These are phyloP conservation scores for Hypoxylon cercidicola DNA, from an alignment of 495 filamentous ascomycete species.

Conservation along the genomic window DNA sequence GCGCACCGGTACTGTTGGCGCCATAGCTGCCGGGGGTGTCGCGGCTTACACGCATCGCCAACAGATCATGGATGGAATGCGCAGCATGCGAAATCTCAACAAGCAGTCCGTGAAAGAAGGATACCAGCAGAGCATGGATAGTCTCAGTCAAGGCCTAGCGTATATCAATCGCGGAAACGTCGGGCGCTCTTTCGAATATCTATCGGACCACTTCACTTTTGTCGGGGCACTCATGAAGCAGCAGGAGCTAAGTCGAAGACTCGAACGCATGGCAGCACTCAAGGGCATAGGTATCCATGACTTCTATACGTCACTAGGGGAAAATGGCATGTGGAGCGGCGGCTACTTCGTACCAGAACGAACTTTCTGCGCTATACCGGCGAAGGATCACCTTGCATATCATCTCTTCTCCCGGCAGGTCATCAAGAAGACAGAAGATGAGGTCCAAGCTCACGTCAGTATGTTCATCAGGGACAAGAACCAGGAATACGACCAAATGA, in stretches of 20 bases:
- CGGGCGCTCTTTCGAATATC: constrained; percentile 57
- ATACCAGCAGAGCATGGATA: constrained; percentile 56
- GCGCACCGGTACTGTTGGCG: constrained; percentile 84
- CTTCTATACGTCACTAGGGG: constrained; percentile 55
- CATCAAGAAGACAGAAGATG: constrained; percentile 79
- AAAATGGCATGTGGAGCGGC: constrained; percentile 63
- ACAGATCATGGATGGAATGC: constrained; percentile 70
- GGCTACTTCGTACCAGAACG: constrained; percentile 65
- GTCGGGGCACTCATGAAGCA: constrained; percentile 57
- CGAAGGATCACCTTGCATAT: constrained; percentile 47
- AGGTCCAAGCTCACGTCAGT: constrained; percentile 82
- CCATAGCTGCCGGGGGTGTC: constrained; percentile 88
- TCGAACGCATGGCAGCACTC: constrained; percentile 54
- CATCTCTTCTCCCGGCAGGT: constrained; percentile 68
- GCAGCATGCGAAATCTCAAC: constrained; percentile 50
- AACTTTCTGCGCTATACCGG: constrained; percentile 62
- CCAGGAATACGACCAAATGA: constrained; percentile 76
- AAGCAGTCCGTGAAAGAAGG: constrained; percentile 53
- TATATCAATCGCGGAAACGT: constrained; percentile 61
- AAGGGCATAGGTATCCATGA: constrained; percentile 52
- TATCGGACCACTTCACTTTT: constrained; percentile 61
- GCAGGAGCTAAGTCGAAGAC: constrained; percentile 51
- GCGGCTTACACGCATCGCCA: constrained; percentile 85
- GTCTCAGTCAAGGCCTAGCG: constrained; percentile 59
- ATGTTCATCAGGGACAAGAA: constrained; percentile 87